These are phyloP conservation scores for Escallonia rubra DNA, from an alignment of 129 eudicot genomes.

Conservation along the genomic window DNA sequence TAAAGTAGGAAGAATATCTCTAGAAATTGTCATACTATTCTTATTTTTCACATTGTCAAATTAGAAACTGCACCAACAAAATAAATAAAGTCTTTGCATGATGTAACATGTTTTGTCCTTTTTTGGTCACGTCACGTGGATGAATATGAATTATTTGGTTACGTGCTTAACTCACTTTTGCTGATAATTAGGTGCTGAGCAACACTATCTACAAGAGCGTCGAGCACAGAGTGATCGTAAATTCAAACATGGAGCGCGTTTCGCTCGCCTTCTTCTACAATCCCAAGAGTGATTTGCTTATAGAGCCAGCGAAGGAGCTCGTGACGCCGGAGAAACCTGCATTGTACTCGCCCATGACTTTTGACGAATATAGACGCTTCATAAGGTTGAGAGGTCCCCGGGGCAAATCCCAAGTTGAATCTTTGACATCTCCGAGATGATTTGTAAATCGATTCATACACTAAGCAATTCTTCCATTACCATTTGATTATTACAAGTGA, in stretches of 20 bases:
- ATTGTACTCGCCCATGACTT: constrained; percentile 64
- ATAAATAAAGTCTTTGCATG: too few species aligned
- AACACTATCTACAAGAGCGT: constrained; percentile 81
- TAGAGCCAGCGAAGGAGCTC: constrained; percentile 59
- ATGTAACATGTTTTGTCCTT: too few species aligned
- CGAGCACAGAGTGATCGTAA: constrained; percentile 86
- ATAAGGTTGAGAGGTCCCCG: constrained; percentile 75
- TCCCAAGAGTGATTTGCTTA: constrained; percentile 63
- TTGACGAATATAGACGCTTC: constrained; percentile 70
- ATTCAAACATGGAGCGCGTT: constrained; percentile 58
- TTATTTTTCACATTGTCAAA: too few species aligned
- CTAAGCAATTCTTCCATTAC: too few species aligned
- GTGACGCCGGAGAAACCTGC: constrained; percentile 59
- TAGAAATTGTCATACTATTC: too few species aligned
- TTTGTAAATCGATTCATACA: not conserved
- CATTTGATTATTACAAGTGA: too few species aligned
- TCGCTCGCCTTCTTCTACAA: constrained; percentile 83
- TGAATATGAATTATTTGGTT: too few species aligned
- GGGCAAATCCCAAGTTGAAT: constrained; percentile 82
- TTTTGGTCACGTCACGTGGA: too few species aligned
- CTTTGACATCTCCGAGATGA: constrained; percentile 39
- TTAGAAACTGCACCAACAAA: too few species aligned
- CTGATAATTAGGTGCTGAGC: constrained; percentile 52
- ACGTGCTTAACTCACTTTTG: not conserved
- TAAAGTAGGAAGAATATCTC: too few species aligned